A percentile compares a stretch with the other conserved stretches of the same genome.
phyloP scores from a whole-genome alignment of 768 basidiomycete species.

The Phaeolepiota aurea region DNA sequence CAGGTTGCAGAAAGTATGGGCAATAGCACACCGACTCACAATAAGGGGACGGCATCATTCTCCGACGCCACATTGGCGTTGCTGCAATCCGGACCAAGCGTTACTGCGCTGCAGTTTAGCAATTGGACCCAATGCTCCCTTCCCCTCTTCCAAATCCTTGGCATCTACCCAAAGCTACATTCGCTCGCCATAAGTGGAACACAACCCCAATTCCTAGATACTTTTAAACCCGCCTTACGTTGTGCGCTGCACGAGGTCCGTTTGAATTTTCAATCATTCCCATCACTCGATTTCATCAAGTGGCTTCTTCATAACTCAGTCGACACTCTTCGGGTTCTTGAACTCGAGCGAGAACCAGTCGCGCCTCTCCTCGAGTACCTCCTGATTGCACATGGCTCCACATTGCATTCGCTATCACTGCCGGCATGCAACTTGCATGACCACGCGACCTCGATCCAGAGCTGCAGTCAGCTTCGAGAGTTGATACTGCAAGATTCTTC shows the following conservation, averaged over 20 bases:
- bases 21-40: not conserved
- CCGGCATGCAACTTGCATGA: constrained; percentile 46
- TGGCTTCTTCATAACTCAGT: constrained; percentile 63
- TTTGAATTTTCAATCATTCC: constrained; percentile 59
- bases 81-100: constrained; percentile 45
- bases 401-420: constrained; percentile 46
- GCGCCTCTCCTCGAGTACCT: constrained; percentile 46
- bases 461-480: constrained; percentile 42
- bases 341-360: constrained; percentile 55
- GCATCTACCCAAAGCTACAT: constrained; percentile 50
- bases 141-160: constrained; percentile 51
- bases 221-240: constrained; percentile 30
- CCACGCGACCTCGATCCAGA: constrained; percentile 33
- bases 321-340: constrained; percentile 39
- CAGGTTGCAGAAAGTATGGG: too few species aligned
- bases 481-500: constrained; percentile 37
- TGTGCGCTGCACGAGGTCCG: constrained; percentile 43
- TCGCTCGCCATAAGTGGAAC: constrained; percentile 53
- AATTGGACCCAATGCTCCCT: constrained; percentile 65
- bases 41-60: constrained; percentile 41
- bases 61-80: constrained; percentile 40
- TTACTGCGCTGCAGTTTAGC: constrained; percentile 48
- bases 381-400: constrained; percentile 35
- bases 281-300: constrained; percentile 52
- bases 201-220: constrained; percentile 35